These are phyloP conservation scores for Boletus patriciae DNA, from an alignment of 768 basidiomycete species.

Conservation along the genomic window DNA sequence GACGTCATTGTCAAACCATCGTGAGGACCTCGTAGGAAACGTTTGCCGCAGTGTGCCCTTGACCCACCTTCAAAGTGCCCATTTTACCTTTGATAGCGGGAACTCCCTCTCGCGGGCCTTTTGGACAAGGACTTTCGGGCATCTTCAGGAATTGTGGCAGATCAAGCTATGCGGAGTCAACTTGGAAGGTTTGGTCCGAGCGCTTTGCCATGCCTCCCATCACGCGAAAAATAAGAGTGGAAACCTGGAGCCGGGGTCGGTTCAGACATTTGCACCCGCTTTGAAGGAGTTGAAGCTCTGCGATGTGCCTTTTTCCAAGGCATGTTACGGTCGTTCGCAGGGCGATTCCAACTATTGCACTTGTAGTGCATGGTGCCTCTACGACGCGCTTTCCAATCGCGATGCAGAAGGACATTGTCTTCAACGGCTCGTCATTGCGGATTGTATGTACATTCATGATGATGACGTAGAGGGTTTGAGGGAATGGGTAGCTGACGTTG, in stretches of 20 bases:
- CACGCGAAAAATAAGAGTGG: not conserved
- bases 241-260: not conserved
- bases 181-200: slow-evolving; percentile 10
- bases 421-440: slow-evolving; percentile 7
- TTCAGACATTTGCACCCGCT: slow-evolving; percentile 15
- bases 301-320: slow-evolving; percentile 7
- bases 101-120: slow-evolving; percentile 11
- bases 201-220: slow-evolving; percentile 1
- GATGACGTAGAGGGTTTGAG: slow-evolving; percentile 2
- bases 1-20: slow-evolving; percentile 9
- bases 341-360: not conserved
- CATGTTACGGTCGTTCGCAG: not conserved
- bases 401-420: slow-evolving; percentile 10
- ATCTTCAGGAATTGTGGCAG: slow-evolving; percentile 12
- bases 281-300: slow-evolving; percentile 17
- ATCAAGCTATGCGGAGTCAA: slow-evolving; percentile 8
- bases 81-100: slow-evolving; percentile 9
- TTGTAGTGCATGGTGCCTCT: slow-evolving; percentile 13
- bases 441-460: slow-evolving; percentile 12
- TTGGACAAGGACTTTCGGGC: slow-evolving; percentile 20
- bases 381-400: slow-evolving; percentile 18
- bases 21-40: slow-evolving; percentile 9
- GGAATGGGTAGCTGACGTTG: slow-evolving; percentile 9
- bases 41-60: slow-evolving; percentile 18
- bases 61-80: slow-evolving; percentile 9